Evolutionary conservation across 176 grass and related monocot genomes (phyloP).

Genomic region (Ampelocalamus luodianensis): DNA sequence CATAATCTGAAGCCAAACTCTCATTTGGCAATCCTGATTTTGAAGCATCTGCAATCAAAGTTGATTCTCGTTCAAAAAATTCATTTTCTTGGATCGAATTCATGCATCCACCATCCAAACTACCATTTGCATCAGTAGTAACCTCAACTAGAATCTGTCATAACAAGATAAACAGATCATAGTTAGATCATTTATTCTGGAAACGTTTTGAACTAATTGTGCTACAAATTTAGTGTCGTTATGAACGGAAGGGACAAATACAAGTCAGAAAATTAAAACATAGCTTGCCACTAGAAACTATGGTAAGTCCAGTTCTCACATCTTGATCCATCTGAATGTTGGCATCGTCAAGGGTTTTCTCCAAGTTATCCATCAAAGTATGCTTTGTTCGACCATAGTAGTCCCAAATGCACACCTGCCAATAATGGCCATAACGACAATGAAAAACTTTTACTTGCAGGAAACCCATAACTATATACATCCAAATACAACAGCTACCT

Average conservation of each 20-base stretch:
- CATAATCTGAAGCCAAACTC: slow-evolving; percentile 70
- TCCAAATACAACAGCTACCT: slow-evolving; percentile 56
- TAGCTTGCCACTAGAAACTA: slow-evolving; percentile 24
- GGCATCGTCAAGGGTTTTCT: slow-evolving; percentile 94
- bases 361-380: slow-evolving; percentile 91
- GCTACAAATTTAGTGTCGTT: slow-evolving; percentile 8
- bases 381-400: slow-evolving; percentile 93
- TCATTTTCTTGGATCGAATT: slow-evolving; percentile 79
- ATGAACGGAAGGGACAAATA: background rate
- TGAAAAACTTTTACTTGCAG: slow-evolving; percentile 31
- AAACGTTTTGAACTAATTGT: slow-evolving; percentile 4
- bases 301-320: slow-evolving; percentile 49
- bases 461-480: background rate
- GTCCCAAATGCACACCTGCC: slow-evolving; percentile 89
- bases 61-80: slow-evolving; percentile 61
- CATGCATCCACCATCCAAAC: slow-evolving; percentile 67
- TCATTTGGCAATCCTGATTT: slow-evolving; percentile 66
- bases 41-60: slow-evolving; percentile 62
- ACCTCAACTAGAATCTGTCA: slow-evolving; percentile 91
- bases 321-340: slow-evolving; percentile 99
- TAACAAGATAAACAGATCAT: slow-evolving; percentile 47
- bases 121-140: slow-evolving; percentile 62
- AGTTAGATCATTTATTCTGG: slow-evolving; percentile 34
- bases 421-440: slow-evolving; percentile 35
- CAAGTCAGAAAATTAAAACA: slow-evolving; percentile 15